Base-by-base conservation (phyloP, 495 filamentous ascomycete genomes). In the Penicillium cataractarum region DNA sequence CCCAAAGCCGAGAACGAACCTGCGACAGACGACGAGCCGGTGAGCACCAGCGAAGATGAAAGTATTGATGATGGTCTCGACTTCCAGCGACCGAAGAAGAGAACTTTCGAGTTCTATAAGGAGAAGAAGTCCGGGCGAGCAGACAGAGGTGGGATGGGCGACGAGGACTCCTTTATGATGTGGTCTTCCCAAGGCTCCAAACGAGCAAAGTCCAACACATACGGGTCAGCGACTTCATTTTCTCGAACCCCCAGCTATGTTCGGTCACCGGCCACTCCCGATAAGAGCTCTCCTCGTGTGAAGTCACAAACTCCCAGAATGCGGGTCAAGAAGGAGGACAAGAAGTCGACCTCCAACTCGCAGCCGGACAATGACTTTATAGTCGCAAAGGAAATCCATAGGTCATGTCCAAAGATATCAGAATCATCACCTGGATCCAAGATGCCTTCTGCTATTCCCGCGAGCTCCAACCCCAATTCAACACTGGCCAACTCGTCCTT, bases 11-110 rank as follows among this genome's bases (percentile, higher is more conserved):
- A 31, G n/a, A 50, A 50, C n/a, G 57, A 33, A 39, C 44, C 46
- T 22, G 57, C 44, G 44, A 59, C 27, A 26, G 67, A 75, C 33
- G 74, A 70, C 35, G 66, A 72, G 21, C 76, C 76, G 1, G n/a
- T 71, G 15, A 75, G 72, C 57, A 71, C 68, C 22, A 68, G 46
- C 55, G 72, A 71, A 12, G 71, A 73, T 9, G 75, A 77, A 32
- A 49, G 7, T 2, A 39, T 57, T 8, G 54, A 22, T 32, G 55
- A 64, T 21, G 52, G 27, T 22, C 6, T n/a, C 35, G 35, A 42
- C 13, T 42, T 29, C 3, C 35, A 40, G 49, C 44, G 10, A 19
- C 54, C 40, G 31, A 63, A 29, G 22, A 31, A 60, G 54, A 44
- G 42, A 54, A 22, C 57, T 24, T 40, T 53, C 46, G 57, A 57